phyloP scores from a whole-genome alignment of 2,329 filamentous ascomycete genomes.

The Ophiostoma sp. region DNA sequence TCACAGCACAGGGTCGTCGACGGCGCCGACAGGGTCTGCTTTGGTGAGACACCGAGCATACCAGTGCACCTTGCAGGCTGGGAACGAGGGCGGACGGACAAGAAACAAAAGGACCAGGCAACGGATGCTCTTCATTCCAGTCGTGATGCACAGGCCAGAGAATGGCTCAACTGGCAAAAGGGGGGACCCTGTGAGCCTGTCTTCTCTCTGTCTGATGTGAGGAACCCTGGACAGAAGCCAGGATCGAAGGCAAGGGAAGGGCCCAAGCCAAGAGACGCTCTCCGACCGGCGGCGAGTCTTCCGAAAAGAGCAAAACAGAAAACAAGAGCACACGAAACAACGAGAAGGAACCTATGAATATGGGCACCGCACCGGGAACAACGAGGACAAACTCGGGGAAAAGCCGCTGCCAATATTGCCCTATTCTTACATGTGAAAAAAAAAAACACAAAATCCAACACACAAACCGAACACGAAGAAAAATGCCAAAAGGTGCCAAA shows the following conservation, averaged over 20 bases:
- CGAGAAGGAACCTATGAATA: background rate
- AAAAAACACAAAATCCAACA: background rate
- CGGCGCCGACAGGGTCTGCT: background rate
- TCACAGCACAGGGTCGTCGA: background rate
- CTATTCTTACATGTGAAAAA: background rate
- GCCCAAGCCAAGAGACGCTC: background rate
- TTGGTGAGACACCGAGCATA: conserved; percentile 17
- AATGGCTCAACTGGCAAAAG: background rate
- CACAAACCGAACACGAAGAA: background rate
- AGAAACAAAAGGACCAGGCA: background rate
- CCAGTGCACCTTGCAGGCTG: conserved; percentile 16
- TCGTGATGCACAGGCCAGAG: background rate
- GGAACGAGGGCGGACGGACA: background rate
- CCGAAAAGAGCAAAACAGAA: background rate
- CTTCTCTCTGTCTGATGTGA: too few relatives aligned
- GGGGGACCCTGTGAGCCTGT: background rate
- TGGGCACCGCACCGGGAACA: background rate
- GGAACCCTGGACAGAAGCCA: background rate
- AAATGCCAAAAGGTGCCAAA: background rate
- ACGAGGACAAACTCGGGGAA: background rate
- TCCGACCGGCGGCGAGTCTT: conserved; percentile 6
- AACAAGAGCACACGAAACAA: background rate
- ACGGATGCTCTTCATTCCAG: background rate
- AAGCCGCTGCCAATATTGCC: background rate
- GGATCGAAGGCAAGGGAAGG: background rate